These are phyloP conservation scores for Xylaria sp. DNA, from an alignment of 2,329 filamentous ascomycete genomes.

Conservation along the genomic window DNA sequence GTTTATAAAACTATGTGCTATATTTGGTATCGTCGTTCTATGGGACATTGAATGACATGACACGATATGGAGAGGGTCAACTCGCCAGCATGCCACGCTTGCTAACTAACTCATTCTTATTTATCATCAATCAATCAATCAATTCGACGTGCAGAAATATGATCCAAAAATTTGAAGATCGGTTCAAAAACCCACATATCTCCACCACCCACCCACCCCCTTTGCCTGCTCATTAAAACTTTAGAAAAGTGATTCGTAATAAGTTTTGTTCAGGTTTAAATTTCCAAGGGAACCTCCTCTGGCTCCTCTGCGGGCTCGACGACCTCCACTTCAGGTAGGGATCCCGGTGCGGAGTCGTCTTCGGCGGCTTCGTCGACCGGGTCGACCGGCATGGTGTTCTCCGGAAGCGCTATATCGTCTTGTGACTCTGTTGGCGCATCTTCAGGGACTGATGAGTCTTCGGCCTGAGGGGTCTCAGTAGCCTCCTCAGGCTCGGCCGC, in stretches of 20 bases:
- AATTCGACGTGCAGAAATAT: constrained; percentile 15
- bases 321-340: neutral
- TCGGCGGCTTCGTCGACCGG: neutral
- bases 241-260: constrained; percentile 2
- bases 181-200: neutral
- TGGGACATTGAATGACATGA: constrained; percentile 15
- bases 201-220: neutral
- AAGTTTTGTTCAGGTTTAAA: neutral
- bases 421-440: neutral
- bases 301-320: constrained; percentile 10
- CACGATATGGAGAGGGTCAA: neutral
- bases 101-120: neutral
- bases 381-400: neutral
- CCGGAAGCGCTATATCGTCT: neutral
- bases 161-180: constrained; percentile 6
- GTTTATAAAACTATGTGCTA: constrained; percentile 30
- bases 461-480: constrained; percentile 19
- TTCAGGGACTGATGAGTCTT: neutral
- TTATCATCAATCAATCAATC: constrained; percentile 18
- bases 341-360: neutral
- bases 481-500: constrained; percentile 47
- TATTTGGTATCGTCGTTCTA: constrained; percentile 49
- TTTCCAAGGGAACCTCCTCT: constrained; percentile 14
- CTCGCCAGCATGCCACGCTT: neutral
- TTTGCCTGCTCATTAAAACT: constrained; percentile 22